These are phyloP conservation scores for Cutaneotrichosporon curvatum DNA, from an alignment of 1,284 basidiomycete genomes.

Conservation along the genomic window DNA sequence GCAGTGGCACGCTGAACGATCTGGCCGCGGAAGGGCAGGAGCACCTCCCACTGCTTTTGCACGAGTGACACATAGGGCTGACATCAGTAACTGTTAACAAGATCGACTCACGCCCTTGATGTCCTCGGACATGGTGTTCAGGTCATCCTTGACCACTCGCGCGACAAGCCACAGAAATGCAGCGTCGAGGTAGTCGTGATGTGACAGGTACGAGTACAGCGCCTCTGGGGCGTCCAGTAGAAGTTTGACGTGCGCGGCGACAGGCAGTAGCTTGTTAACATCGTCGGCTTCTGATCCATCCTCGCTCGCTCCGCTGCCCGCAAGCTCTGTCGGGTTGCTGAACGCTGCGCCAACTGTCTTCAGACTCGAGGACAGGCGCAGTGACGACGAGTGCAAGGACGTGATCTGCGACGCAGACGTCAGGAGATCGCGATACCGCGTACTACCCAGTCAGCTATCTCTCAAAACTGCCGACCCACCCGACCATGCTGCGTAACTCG, in stretches of 20 bases:
- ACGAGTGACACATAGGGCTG: conserved; percentile 58
- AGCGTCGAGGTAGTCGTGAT: conserved; percentile 67
- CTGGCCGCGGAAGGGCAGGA: conserved; percentile 73
- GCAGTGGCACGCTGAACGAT: conserved; percentile 74
- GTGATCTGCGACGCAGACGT: conserved; percentile 85
- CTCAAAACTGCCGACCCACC: conserved; percentile 55
- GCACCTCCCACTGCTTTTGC: conserved; percentile 80
- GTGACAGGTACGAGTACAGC: conserved; percentile 74
- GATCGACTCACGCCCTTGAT: conserved; percentile 30
- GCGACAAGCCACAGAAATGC: conserved; percentile 81
- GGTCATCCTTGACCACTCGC: conserved; percentile 56
- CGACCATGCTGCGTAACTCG: conserved; percentile 88
- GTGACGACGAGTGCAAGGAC: conserved; percentile 49
- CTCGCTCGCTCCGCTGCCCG: conserved; percentile 13
- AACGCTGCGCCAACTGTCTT: conserved; percentile 33
- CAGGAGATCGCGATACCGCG: conserved; percentile 86
- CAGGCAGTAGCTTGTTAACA: conserved; percentile 60
- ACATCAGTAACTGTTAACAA: too few species aligned
- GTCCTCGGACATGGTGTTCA: conserved; percentile 30
- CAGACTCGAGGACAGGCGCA: conserved; percentile 47
- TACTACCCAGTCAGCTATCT: conserved; percentile 52
- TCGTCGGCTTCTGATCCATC: conserved; percentile 27
- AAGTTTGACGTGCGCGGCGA: conserved; percentile 79
- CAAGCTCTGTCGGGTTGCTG: conserved; percentile 28
- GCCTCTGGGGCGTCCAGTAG: conserved; percentile 75